Conservation (phyloP, 495 filamentous ascomycete species). For the Aspergillus conjunctus region DNA sequence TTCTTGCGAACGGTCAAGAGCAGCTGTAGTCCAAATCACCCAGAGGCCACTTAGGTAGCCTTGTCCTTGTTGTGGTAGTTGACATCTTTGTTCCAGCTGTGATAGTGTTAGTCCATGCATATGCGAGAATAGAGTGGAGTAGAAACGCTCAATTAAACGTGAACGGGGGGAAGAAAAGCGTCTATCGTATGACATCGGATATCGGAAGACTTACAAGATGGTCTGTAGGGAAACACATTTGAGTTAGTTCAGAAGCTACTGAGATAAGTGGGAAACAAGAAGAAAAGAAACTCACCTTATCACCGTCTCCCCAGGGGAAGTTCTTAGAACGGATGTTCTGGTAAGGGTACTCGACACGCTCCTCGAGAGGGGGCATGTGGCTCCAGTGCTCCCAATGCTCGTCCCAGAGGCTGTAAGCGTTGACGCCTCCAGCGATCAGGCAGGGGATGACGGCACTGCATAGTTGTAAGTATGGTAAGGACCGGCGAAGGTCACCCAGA, state of each 20-base stretch:
- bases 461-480: slow-evolving; percentile 19
- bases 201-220: slow-evolving; percentile 61
- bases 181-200: neutral
- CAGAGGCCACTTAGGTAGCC: slow-evolving; percentile 48
- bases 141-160: neutral
- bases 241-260: slow-evolving; percentile 33
- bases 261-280: neutral
- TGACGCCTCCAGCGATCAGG: slow-evolving; percentile 68
- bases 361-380: slow-evolving; percentile 84
- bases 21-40: slow-evolving; percentile 9
- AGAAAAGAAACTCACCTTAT: slow-evolving; percentile 66
- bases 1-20: slow-evolving; percentile 5
- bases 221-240: slow-evolving; percentile 40
- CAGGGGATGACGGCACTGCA: slow-evolving; percentile 66
- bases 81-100: slow-evolving; percentile 89
- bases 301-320: slow-evolving; percentile 88
- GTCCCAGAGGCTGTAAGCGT: slow-evolving; percentile 86
- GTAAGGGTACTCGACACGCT: slow-evolving; percentile 86
- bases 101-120: slow-evolving; percentile 22
- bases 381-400: slow-evolving; percentile 96
- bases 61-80: slow-evolving; percentile 97
- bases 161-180: neutral
- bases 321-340: slow-evolving; percentile 92
- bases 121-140: too few relatives aligned
- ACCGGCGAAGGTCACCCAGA: neutral